Evolutionary conservation across 108 stramenopile genomes (phyloP), one percentile per base, ranked within the genome.

Genomic region (Poteriospumella lacustris): DNA sequence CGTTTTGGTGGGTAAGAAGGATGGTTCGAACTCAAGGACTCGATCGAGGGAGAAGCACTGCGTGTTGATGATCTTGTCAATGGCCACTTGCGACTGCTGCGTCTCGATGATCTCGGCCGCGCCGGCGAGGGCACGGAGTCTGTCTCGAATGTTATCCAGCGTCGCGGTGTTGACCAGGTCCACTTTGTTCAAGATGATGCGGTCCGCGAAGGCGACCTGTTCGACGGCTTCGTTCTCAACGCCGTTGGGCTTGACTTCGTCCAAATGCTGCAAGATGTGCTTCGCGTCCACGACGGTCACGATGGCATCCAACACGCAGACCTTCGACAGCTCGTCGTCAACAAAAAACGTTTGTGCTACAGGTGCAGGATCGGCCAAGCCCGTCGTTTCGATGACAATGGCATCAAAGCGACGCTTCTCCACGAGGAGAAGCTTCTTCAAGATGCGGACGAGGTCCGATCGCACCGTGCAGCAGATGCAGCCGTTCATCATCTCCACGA

Each of bases 381-480:
- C 97, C 0, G 95, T 96, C 9, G 96, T 97, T 79, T 99, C 96
- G 58, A 99, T 92, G 58, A 99, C 88, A 78, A 99, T 83, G 9
- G 87, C 92, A 78, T 99, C 91, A 78, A 99, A 92, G 43, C 80
- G 52, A 2, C 84, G 84, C 33, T 92, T 84, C 69, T 80, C 60
- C 78, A 83, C 81, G 60, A 88, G 43, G 31, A 95, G 86, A 73
- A 73, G 36, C 78, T 85, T 90, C 80, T 93, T 91, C 72, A 97
- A 87, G 0, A 91, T 91, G 43, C 77, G 81, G 28, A 92, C 88
- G 2, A 93, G 78, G 75, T 93, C 92, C 1, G 90, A 90, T 3
- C 91, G 88, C 39, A 93, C 91, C 1, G 91, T 91, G 86, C 92
- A 93, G 78, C 92, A 93, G 62, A 93, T 90, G 78, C 92, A 93